A percentile compares a stretch with the other conserved stretches of the same genome.
phyloP scores from a whole-genome alignment of 2,329 filamentous ascomycete genomes.

The Pestalotiopsis sp. region DNA sequence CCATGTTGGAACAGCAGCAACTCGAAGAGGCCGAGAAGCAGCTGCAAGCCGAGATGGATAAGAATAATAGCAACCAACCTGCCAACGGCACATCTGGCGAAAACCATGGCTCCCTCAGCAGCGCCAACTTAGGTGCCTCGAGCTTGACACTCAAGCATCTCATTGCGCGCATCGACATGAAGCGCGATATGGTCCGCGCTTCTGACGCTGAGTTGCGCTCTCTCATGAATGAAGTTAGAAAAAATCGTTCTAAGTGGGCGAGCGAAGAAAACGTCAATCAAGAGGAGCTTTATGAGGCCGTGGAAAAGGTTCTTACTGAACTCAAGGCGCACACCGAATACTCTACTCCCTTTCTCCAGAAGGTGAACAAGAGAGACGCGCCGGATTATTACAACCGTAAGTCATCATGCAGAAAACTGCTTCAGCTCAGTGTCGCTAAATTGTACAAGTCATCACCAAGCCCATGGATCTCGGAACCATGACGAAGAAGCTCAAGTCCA shows the following conservation, averaged over 20 bases:
- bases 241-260: conserved; percentile 98
- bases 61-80: conserved; percentile 56
- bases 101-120: conserved; percentile 88
- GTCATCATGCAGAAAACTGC: conserved; percentile 11
- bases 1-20: conserved; percentile 97
- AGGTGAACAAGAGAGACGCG: conserved; percentile 95
- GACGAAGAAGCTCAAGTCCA: conserved; percentile 92
- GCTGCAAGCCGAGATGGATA: conserved; percentile 92
- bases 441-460: conserved; percentile 79
- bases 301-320: conserved; percentile 96
- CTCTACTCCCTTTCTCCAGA: conserved; percentile 90
- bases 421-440: conserved; percentile 27
- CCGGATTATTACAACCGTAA: conserved; percentile 79
- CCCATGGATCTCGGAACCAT: conserved; percentile 98
- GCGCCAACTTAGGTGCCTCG: conserved; percentile 91
- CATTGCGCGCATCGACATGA: conserved; percentile 92
- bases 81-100: conserved; percentile 54
- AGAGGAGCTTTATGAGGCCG: conserved; percentile 94
- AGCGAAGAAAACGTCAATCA: conserved; percentile 97
- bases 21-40: conserved; percentile 96
- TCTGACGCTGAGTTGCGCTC: conserved; percentile 91
- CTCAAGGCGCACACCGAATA: conserved; percentile 97
- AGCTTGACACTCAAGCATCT: conserved; percentile 96
- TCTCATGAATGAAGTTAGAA: conserved; percentile 95
- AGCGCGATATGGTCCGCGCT: conserved; percentile 85